Evolutionary conservation across 345 rosid genomes (phyloP).

Genomic region (Euphorbia peplus): DNA sequence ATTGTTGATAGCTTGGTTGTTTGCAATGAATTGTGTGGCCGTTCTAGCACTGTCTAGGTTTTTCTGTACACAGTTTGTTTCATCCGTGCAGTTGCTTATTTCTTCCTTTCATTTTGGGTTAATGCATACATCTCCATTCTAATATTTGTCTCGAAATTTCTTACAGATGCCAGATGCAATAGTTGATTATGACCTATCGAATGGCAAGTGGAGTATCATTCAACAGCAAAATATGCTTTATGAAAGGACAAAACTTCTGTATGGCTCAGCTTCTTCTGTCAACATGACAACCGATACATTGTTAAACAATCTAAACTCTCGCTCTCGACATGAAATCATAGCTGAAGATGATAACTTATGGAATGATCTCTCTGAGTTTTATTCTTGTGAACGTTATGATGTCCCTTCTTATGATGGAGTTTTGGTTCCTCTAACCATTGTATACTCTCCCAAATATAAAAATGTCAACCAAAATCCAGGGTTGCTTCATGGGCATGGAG

Average conservation of each 20-base stretch:
- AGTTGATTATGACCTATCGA: slow-evolving; percentile 82
- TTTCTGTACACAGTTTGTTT: background rate
- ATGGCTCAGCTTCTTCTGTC: slow-evolving; percentile 60
- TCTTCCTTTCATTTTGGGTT: background rate
- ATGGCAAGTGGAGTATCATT: slow-evolving; percentile 80
- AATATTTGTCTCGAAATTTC: slow-evolving; percentile 6
- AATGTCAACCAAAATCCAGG: slow-evolving; percentile 53
- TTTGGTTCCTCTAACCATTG: slow-evolving; percentile 69
- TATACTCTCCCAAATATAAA: slow-evolving; percentile 55
- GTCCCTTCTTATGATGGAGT: slow-evolving; percentile 76
- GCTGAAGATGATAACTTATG: slow-evolving; percentile 62
- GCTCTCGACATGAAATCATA: slow-evolving; percentile 38
- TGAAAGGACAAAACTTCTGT: slow-evolving; percentile 81
- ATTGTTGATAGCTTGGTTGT: background rate
- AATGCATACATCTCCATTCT: slow-evolving; percentile 5
- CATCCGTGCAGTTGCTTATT: background rate
- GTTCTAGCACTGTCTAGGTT: slow-evolving; percentile 1
- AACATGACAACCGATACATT: slow-evolving; percentile 33
- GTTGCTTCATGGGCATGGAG: slow-evolving; percentile 91
- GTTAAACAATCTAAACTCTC: slow-evolving; percentile 29
- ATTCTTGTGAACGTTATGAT: slow-evolving; percentile 63
- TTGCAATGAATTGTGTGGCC: slow-evolving; percentile 1
- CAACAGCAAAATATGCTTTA: slow-evolving; percentile 96
- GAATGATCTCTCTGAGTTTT: slow-evolving; percentile 92
- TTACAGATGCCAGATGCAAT: slow-evolving; percentile 92